Conservation (phyloP, 2,329 filamentous ascomycete genomes). For the Paecilomyces sp. region DNA sequence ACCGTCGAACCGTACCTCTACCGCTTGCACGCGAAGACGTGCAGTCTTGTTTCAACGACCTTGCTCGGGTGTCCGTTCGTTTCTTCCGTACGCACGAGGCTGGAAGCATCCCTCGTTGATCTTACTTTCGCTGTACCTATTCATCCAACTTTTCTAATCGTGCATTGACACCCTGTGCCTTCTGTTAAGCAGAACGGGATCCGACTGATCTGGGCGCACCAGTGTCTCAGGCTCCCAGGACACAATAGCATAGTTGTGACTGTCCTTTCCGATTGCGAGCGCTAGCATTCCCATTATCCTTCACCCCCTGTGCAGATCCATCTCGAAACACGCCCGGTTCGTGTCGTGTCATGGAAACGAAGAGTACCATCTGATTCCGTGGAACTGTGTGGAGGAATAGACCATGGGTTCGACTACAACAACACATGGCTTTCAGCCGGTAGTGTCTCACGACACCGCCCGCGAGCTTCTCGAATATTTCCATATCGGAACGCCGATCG, state of each 20-base stretch:
- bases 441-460: slow-evolving; percentile 21
- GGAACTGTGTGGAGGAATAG: slow-evolving; percentile 13
- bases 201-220: slow-evolving; percentile 2
- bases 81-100: not conserved
- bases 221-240: not conserved
- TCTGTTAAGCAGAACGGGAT: not conserved
- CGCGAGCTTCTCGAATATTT: slow-evolving; percentile 39
- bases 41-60: not conserved
- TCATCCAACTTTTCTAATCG: not conserved
- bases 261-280: not conserved
- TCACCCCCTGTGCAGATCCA: not conserved
- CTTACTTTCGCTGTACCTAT: slow-evolving; percentile 10
- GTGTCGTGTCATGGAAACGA: slow-evolving; percentile 7
- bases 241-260: not conserved
- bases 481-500: slow-evolving; percentile 56
- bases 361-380: slow-evolving; percentile 5
- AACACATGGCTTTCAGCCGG: slow-evolving; percentile 4
- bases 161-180: not conserved
- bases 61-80: not conserved
- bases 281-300: not conserved
- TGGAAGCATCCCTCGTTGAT: slow-evolving; percentile 8
- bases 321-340: not conserved
- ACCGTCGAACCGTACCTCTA: not conserved
- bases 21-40: not conserved
- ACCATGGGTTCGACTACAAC: slow-evolving; percentile 4